Conservation (phyloP, 768 basidiomycete species). For the Podaxis rugospora region DNA sequence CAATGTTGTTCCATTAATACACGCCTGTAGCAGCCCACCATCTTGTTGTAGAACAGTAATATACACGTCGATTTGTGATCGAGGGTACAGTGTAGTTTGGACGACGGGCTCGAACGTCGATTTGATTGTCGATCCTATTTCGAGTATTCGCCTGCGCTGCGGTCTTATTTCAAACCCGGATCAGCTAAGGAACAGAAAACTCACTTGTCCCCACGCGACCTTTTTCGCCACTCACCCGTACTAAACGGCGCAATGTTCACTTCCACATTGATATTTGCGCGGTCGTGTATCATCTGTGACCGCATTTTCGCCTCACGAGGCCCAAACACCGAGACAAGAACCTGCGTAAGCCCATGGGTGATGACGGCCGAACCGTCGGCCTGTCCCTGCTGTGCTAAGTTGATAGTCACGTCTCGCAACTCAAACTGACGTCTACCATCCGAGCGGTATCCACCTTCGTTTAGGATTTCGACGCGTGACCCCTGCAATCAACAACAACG, state of each 20-base stretch:
- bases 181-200: constrained; percentile 23
- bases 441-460: constrained; percentile 83
- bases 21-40: constrained; percentile 84
- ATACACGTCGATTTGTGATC: constrained; percentile 91
- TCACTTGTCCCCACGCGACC: constrained; percentile 85
- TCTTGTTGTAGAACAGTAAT: constrained; percentile 93
- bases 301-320: constrained; percentile 85
- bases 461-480: constrained; percentile 69
- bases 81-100: constrained; percentile 85
- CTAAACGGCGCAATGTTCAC: constrained; percentile 86
- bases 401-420: constrained; percentile 75
- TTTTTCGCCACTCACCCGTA: constrained; percentile 70
- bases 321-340: constrained; percentile 85
- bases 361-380: constrained; percentile 86
- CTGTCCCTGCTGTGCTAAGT: constrained; percentile 65
- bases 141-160: constrained; percentile 68
- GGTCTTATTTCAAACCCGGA: constrained; percentile 6
- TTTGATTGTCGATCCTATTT: constrained; percentile 83
- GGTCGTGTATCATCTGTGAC: constrained; percentile 79
- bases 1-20: constrained; percentile 93
- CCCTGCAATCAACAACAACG: constrained; percentile 25
- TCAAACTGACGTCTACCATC: constrained; percentile 94
- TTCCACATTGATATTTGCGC: constrained; percentile 87
- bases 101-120: constrained; percentile 96
- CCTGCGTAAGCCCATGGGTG: constrained; percentile 87